phyloP scores from a whole-genome alignment of 2,329 filamentous ascomycete genomes.

The Talaromyces marneffei region DNA sequence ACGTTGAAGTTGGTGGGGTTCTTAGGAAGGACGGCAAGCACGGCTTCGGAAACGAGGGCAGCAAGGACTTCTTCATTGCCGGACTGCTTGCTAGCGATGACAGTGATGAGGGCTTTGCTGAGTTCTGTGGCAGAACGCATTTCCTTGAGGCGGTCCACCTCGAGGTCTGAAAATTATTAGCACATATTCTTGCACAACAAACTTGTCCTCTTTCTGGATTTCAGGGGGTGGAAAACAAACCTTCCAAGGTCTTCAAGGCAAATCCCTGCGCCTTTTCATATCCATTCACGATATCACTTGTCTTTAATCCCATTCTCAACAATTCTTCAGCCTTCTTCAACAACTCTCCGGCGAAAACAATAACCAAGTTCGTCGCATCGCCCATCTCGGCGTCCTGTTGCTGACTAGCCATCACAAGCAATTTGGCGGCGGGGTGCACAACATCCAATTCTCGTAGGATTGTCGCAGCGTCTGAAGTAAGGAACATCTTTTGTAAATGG shows the following conservation, averaged over 20 bases:
- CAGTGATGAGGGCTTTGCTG: slow-evolving; percentile 90
- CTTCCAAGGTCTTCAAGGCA: slow-evolving; percentile 76
- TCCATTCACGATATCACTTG: slow-evolving; percentile 91
- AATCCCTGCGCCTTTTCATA: slow-evolving; percentile 93
- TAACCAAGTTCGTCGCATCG: slow-evolving; percentile 95
- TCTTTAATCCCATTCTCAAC: slow-evolving; percentile 93
- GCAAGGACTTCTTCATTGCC: slow-evolving; percentile 87
- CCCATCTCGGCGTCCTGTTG: slow-evolving; percentile 99
- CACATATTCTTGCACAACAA: background rate
- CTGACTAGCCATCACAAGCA: slow-evolving; percentile 97
- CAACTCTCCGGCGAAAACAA: slow-evolving; percentile 89
- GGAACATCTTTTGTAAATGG: slow-evolving; percentile 98
- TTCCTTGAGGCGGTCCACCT: slow-evolving; percentile 84
- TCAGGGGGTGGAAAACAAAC: slow-evolving; percentile 35
- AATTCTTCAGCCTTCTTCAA: slow-evolving; percentile 96
- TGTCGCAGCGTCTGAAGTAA: slow-evolving; percentile 95
- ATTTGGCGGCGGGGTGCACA: slow-evolving; percentile 93
- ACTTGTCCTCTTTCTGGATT: background rate
- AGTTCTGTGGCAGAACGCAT: slow-evolving; percentile 75
- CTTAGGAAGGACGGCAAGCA: slow-evolving; percentile 86
- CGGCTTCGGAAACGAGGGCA: slow-evolving; percentile 75
- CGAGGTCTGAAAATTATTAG: slow-evolving; percentile 52
- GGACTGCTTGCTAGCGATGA: slow-evolving; percentile 93
- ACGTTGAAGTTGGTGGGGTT: slow-evolving; percentile 96
- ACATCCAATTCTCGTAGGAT: slow-evolving; percentile 97